A percentile compares a stretch with the other conserved stretches of the same genome.
phyloP scores from a whole-genome alignment of 306 rosid genomes.

The Rubus idaeus region DNA sequence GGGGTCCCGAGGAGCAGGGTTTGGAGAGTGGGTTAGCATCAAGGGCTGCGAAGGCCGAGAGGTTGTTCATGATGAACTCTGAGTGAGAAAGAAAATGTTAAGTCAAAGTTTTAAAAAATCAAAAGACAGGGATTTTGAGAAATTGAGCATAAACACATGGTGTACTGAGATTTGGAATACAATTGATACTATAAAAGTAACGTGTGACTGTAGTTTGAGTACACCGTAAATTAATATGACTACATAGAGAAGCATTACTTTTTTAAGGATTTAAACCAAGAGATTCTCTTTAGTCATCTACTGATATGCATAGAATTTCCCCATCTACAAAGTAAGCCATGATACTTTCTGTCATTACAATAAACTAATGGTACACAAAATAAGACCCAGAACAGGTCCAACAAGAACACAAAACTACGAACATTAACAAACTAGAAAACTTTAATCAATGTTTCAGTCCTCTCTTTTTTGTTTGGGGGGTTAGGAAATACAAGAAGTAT shows the following conservation, averaged over 20 bases:
- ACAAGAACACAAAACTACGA: neutral
- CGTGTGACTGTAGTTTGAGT: neutral
- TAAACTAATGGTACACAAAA: neutral
- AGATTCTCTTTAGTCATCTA: neutral
- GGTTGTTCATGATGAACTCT: conserved; percentile 45
- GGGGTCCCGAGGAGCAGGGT: conserved; percentile 28
- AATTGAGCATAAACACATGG: neutral
- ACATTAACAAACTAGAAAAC: neutral
- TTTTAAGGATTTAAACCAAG: neutral
- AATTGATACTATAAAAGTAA: neutral
- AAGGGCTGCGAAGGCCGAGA: conserved; percentile 50
- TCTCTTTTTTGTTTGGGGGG: neutral
- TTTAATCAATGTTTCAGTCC: neutral
- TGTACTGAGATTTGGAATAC: neutral
- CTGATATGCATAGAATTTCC: neutral
- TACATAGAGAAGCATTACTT: neutral
- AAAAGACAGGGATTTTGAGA: neutral
- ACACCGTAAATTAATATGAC: neutral
- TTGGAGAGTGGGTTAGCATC: conserved; percentile 46
- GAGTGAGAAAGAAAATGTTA: neutral
- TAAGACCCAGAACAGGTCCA: neutral
- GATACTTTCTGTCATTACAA: too few species aligned
- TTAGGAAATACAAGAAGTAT: neutral
- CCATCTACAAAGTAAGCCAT: too few species aligned
- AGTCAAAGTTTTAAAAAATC: neutral